These are phyloP conservation scores for Dryas octopetala DNA, from an alignment of 306 rosid species.

Conservation along the genomic window DNA sequence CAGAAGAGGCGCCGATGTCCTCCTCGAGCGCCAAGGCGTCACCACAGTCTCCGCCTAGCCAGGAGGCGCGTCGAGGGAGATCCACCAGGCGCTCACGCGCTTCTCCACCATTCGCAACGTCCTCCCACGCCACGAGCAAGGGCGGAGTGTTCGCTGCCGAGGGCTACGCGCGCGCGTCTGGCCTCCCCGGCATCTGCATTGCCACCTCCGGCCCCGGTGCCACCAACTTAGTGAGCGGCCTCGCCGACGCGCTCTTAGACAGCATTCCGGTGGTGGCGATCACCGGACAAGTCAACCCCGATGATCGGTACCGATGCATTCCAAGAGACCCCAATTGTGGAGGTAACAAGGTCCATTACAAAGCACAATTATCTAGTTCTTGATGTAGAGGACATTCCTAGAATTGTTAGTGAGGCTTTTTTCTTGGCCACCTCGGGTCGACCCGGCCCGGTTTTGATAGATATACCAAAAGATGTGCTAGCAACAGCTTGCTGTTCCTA, in stretches of 20 bases:
- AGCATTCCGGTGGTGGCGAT: constrained; percentile 68
- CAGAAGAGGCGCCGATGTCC: constrained; percentile 74
- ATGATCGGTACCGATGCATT: constrained; percentile 50
- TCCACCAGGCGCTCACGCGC: constrained; percentile 85
- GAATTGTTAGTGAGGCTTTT: constrained; percentile 69
- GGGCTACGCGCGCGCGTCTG: constrained; percentile 77
- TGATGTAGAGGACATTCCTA: constrained; percentile 85
- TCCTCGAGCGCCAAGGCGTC: constrained; percentile 72
- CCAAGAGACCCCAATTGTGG: no score
- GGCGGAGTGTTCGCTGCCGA: constrained; percentile 80
- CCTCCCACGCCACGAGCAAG: constrained; percentile 88
- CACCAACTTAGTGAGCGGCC: constrained; percentile 76
- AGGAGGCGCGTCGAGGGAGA: constrained; percentile 88
- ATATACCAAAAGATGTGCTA: constrained; percentile 85
- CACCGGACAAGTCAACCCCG: constrained; percentile 72
- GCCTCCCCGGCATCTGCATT: constrained; percentile 74
- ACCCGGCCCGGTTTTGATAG: constrained; percentile 84
- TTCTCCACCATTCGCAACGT: constrained; percentile 51
- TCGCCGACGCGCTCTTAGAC: constrained; percentile 72
- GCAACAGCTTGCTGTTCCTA: constrained; percentile 77
- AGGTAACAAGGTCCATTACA: no score
- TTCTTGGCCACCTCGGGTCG: constrained; percentile 71
- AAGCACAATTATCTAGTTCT: constrained; percentile 51
- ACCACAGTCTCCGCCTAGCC: constrained; percentile 75
- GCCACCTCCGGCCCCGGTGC: constrained; percentile 95